Conservation (phyloP, 2,329 filamentous ascomycete species). For the Byssochlamys sp. region DNA sequence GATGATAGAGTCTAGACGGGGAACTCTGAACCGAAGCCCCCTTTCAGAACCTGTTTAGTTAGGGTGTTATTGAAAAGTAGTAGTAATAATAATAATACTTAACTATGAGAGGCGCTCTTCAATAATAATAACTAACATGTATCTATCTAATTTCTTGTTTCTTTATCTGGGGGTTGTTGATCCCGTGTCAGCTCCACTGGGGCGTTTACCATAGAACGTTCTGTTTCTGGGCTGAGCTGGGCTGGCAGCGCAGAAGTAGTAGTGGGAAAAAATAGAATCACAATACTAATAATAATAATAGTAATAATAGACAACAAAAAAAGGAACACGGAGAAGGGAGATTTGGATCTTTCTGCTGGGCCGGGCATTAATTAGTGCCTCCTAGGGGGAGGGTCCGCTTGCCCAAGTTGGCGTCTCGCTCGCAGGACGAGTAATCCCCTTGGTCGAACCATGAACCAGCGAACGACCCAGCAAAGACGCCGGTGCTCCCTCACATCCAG, state of each 20-base stretch:
- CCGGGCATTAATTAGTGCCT: slow-evolving; percentile 4
- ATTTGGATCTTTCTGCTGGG: slow-evolving; percentile 8
- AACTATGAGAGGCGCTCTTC: background rate
- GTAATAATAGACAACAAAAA: slow-evolving; percentile 4
- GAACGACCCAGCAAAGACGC: background rate
- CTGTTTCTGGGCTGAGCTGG: slow-evolving; percentile 5
- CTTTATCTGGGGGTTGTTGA: slow-evolving; percentile 9
- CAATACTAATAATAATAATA: too few species aligned
- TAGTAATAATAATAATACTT: too few species aligned
- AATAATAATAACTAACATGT: background rate
- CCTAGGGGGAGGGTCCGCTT: background rate
- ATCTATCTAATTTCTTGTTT: background rate
- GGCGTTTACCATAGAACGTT: background rate
- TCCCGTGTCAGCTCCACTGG: slow-evolving; percentile 7
- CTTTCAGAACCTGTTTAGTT: background rate
- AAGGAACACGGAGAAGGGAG: background rate
- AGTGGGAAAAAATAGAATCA: too few species aligned
- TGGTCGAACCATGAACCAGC: background rate
- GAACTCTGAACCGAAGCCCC: background rate
- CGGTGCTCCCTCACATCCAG: background rate
- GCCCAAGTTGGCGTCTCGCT: background rate
- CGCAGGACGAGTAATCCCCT: background rate
- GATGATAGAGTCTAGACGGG: background rate
- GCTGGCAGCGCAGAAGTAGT: too few species aligned
- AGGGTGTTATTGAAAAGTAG: background rate